Evolutionary conservation across 2,329 filamentous ascomycete species (phyloP), one percentile per base, ranked within the genome.

Genomic region (Trichophyton schoenleinii): DNA sequence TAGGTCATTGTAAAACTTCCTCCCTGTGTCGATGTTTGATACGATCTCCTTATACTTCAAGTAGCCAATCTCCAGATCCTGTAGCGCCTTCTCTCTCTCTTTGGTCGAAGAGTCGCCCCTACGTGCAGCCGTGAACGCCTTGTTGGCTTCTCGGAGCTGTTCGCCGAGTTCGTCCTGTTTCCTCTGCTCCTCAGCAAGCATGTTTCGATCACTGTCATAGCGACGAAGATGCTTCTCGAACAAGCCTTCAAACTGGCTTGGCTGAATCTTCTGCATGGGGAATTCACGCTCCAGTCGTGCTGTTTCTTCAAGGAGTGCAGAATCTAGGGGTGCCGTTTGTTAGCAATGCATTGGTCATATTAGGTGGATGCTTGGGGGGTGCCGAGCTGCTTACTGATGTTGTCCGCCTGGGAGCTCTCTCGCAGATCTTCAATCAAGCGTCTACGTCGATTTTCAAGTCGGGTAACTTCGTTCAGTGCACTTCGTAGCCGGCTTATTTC

Each of bases 1-100:
- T 3, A 99, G 80, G 70, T 97, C 91, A 67, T 99, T 99, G 77
- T 97, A 99, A 71, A 99, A 99, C 72, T 94, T 96, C 60, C 92
- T 81, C 0, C 90, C 94, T 0, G 88, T 89, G 66, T 97, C 92
- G 2, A 96, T 80, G 70, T 97, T 96, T 66, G 84, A 89, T 62
- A 96, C 85, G 61, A 97, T 89, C 72, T 99, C 92, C 75, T 96
- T 96, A 78, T 97, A 97, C 75, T 92, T 95, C 73, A 91, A 85
- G 71, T 95, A 97, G 0, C 90, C 92, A 65, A 88, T 91, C 72
- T 97, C 92, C 8, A 99, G 79, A 64, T 83, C 85, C 73, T 99
- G 94, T 57, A 99, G 76, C 0, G 90, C 91, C 66, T 87, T 83
- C 71, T 97, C 92, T 13, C 94, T 84, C 70, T 95, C 91, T 63